phyloP scores from a whole-genome alignment of 1,284 basidiomycete genomes.

The Coniophora puteana region DNA sequence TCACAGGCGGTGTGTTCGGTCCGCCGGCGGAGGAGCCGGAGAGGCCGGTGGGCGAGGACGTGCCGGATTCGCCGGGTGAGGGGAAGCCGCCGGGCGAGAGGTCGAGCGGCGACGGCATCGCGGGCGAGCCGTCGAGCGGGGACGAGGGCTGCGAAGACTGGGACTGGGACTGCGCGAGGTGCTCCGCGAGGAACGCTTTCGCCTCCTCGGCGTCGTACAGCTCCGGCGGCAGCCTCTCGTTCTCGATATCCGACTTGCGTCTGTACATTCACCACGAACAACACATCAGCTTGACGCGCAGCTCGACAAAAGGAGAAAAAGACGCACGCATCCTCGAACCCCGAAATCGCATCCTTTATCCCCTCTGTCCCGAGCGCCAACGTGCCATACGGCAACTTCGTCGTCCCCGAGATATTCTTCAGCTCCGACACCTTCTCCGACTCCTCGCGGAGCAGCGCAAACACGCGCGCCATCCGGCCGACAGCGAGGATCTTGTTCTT shows the following conservation, averaged over 20 bases:
- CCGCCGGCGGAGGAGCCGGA: constrained; percentile 18
- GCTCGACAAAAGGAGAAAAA: neutral
- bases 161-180: constrained; percentile 45
- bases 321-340: constrained; percentile 93
- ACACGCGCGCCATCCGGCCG: constrained; percentile 94
- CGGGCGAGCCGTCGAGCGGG: constrained; percentile 49
- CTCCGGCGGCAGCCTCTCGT: constrained; percentile 94
- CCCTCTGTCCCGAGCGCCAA: constrained; percentile 91
- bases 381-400: constrained; percentile 81
- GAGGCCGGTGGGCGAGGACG: constrained; percentile 20
- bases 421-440: constrained; percentile 97
- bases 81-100: constrained; percentile 43
- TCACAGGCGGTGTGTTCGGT: constrained; percentile 19
- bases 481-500: constrained; percentile 99
- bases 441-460: constrained; percentile 97
- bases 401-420: constrained; percentile 83
- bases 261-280: no score
- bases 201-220: constrained; percentile 87
- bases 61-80: constrained; percentile 35
- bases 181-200: constrained; percentile 46
- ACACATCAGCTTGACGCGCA: constrained; percentile 1
- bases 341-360: constrained; percentile 92
- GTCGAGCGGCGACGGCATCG: no score
- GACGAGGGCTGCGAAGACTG: constrained; percentile 40
- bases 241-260: constrained; percentile 98